Evolutionary conservation across 495 filamentous ascomycete species (phyloP), one percentile per base, ranked within the genome.

Genomic region (Talaromyces stipitatus): DNA sequence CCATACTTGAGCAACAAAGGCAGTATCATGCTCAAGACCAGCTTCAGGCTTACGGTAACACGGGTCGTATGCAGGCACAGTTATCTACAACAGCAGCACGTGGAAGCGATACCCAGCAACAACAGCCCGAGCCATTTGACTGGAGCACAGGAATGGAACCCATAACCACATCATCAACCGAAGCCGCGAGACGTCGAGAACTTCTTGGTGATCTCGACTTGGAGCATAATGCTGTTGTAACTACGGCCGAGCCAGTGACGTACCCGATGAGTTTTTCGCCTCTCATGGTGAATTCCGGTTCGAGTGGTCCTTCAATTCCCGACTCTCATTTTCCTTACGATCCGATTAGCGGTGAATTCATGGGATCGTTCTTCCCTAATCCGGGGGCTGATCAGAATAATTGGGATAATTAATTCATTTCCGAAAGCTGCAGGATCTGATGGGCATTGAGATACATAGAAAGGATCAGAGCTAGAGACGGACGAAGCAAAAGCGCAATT

Each of bases 321-420:
- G 71, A 75, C 38, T 50, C 65, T 2, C 75, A 72, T 29, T 77
- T 77, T 62, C 74, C 74, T 1, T 77, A 76, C 55, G 74, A 77
- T 54, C 73, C 73, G 22, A 75, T 77, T 54, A 70, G 66, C 30
- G 72, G 72, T 16, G 69, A 76, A 48, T 77, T 77, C 20, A 76
- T 77, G 52, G 62, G 70, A 10, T 72, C 72, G 18, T 77, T 77
- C 65, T 77, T 77, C 64, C 73, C 74, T 14, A 18, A 53, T 45
- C 54, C 54, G 4, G 54, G 54, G 0, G 36, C 33, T 54, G 54
- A 55, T 23, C 54, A 51, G 48, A 4, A 55, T 14, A 22, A 22
- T 4, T 54, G 27, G 51, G 51, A 54, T 5, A 54, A 22, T 54
- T 54, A 18, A 36, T 36, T 38, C 9, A 20, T 51, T 30, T 30